Conservation (phyloP, 1,284 basidiomycete genomes). For the Neolentinus lepideus region DNA sequence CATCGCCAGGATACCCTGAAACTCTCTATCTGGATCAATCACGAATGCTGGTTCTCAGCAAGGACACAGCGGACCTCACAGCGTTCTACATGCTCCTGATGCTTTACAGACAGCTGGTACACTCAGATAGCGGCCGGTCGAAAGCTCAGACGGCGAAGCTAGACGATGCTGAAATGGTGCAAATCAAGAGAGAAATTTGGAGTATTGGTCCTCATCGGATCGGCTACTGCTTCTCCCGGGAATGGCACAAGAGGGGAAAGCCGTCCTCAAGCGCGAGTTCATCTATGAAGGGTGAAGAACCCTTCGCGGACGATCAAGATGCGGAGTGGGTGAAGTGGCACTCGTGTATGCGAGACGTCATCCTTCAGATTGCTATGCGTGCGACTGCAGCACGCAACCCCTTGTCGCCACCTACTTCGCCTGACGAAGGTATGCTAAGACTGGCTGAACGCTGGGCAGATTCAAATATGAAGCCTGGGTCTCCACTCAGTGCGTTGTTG, state of each 20-base stretch:
- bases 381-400: conserved; percentile 19
- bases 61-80: conserved; percentile 72
- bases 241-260: conserved; percentile 3
- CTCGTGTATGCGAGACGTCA: conserved; percentile 27
- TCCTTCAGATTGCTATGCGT: conserved; percentile 27
- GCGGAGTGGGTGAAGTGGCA: conserved; percentile 31
- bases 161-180: conserved; percentile 43
- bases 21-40: conserved; percentile 79
- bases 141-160: conserved; percentile 23
- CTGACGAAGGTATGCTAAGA: conserved; percentile 42
- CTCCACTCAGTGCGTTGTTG: conserved; percentile 50
- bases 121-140: conserved; percentile 19
- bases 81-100: conserved; percentile 77
- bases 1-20: conserved; percentile 60
- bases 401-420: conserved; percentile 21
- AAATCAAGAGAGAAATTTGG: conserved; percentile 70
- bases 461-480: conserved; percentile 48
- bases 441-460: conserved; percentile 61
- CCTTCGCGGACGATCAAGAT: conserved; percentile 8
- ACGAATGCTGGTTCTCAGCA: conserved; percentile 62
- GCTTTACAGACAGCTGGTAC: conserved; percentile 70
- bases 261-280: conserved; percentile 3
- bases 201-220: conserved; percentile 61
- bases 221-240: conserved; percentile 42
- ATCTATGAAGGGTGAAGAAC: conserved; percentile 12